Evolutionary conservation across 2,329 filamentous ascomycete species (phyloP).

Genomic region (Stemphylium beticola): DNA sequence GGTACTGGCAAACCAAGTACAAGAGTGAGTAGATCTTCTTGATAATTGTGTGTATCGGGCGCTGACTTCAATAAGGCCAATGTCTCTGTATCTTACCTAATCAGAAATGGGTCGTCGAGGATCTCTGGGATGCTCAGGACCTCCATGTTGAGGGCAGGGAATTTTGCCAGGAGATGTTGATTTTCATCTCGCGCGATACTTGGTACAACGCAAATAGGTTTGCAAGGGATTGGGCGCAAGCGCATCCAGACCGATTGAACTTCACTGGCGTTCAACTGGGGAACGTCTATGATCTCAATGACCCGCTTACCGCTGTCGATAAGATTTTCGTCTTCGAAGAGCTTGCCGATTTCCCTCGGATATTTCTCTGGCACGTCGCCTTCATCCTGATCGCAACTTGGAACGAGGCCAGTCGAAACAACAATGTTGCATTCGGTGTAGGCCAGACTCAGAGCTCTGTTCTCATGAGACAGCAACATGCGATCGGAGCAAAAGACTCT

Average conservation of each 20-base stretch:
- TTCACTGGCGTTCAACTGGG: constrained; percentile 23
- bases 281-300: constrained; percentile 22
- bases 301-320: constrained; percentile 33
- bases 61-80: constrained; percentile 8
- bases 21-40: constrained; percentile 8
- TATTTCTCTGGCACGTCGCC: constrained; percentile 40
- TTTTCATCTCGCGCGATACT: constrained; percentile 37
- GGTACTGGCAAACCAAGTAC: constrained; percentile 29
- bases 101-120: constrained; percentile 32
- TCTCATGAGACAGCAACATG: not conserved
- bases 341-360: constrained; percentile 24
- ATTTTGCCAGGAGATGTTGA: constrained; percentile 38
- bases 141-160: constrained; percentile 38
- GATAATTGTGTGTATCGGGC: no score
- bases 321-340: constrained; percentile 39
- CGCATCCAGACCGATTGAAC: constrained; percentile 27
- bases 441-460: not conserved
- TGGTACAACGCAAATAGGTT: constrained; percentile 23
- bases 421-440: not conserved
- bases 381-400: constrained; percentile 32
- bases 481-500: not conserved
- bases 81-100: constrained; percentile 38
- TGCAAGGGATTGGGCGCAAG: constrained; percentile 29
- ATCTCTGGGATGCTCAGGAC: constrained; percentile 45
- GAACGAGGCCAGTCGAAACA: constrained; percentile 5